phyloP scores from a whole-genome alignment of 2,329 filamentous ascomycete genomes.

The Alternaria metachromatica region DNA sequence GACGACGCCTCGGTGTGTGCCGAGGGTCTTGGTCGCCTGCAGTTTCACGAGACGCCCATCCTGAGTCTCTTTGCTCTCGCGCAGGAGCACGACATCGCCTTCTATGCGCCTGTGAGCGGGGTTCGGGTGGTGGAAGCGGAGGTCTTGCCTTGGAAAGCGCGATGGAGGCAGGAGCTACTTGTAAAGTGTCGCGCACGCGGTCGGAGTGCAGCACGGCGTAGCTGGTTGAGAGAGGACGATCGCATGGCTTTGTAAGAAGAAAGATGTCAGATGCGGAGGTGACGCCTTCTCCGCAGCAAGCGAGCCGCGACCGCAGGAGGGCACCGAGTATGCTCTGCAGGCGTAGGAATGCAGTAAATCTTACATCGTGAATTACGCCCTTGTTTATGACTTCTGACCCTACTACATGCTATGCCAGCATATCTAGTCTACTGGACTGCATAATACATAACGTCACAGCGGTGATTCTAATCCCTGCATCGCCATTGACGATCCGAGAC shows the following conservation, averaged over 20 bases:
- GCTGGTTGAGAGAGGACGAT: slow-evolving; percentile 1
- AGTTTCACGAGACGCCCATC: slow-evolving; percentile 52
- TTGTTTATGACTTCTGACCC: too few relatives aligned
- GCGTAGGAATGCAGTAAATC: neutral
- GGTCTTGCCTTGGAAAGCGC: slow-evolving; percentile 40
- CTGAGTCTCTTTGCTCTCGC: slow-evolving; percentile 47
- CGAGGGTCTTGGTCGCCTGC: slow-evolving; percentile 36
- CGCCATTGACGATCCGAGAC: slow-evolving; percentile 21
- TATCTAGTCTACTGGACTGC: neutral
- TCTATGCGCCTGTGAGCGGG: slow-evolving; percentile 36
- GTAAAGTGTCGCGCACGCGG: slow-evolving; percentile 24
- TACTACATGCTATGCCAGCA: too few relatives aligned
- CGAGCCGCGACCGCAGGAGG: slow-evolving; percentile 6
- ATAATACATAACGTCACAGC: neutral
- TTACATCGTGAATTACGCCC: neutral
- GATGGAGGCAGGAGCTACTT: slow-evolving; percentile 21
- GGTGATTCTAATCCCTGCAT: slow-evolving; percentile 12
- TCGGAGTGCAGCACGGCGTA: neutral
- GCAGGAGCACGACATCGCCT: slow-evolving; percentile 52
- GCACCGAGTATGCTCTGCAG: neutral
- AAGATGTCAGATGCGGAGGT: slow-evolving; percentile 20
- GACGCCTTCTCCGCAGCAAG: slow-evolving; percentile 14
- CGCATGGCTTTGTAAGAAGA: slow-evolving; percentile 31
- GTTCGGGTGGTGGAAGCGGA: neutral
- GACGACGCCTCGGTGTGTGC: slow-evolving; percentile 58